Base-by-base conservation (phyloP, 495 filamentous ascomycete genomes). In the Niebla homalea region DNA sequence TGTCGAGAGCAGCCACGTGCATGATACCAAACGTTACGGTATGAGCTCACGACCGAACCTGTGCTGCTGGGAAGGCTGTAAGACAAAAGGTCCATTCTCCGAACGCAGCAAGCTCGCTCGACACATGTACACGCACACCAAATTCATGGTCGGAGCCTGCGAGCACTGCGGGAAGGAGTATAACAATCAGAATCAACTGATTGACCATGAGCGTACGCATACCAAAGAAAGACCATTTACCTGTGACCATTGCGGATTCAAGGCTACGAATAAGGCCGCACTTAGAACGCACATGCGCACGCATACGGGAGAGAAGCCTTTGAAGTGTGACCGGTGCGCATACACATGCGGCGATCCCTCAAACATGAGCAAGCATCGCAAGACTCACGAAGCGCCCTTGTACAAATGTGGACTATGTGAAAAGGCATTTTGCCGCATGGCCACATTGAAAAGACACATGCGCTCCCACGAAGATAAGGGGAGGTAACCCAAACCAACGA, bases 131-230 rank as follows among this genome's bases (percentile, higher is more conserved):
- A 43, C 32, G 20, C 54, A 56, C 18, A 52, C 54, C 0, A 46
- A 48, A 11, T 52, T 42, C 51, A 40, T 22, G 49, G 46, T 20
- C 4, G n/a, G 12, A 36, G 1, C 12, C 1, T 56, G 54, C 40
- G 20, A 15, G 5, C 38, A 49, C 29, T 75, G 72, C 49, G 67
- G 67, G 2, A 73, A 75, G 50, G 43, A 61, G 1, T 75, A 73
- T 44, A 69, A 70, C 19, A 63, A 71, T 19, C 67, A 68, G 50
- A 69, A 69, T 11, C 71, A 70, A 21, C 52, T 75, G 43, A 70
- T 71, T 37, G 64, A 70, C 25, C 72, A 75, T 40, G 68, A 70
- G 57, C 71, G 72, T n/a, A 74, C 69, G n/a, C 72, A 75, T 48
- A 71, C 71, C 0, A 69, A 70, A 18, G 72, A 75, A 51, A 75